Evolutionary conservation across 805 yeast species (phyloP).

Genomic region (Pichia pseudocactophila): DNA sequence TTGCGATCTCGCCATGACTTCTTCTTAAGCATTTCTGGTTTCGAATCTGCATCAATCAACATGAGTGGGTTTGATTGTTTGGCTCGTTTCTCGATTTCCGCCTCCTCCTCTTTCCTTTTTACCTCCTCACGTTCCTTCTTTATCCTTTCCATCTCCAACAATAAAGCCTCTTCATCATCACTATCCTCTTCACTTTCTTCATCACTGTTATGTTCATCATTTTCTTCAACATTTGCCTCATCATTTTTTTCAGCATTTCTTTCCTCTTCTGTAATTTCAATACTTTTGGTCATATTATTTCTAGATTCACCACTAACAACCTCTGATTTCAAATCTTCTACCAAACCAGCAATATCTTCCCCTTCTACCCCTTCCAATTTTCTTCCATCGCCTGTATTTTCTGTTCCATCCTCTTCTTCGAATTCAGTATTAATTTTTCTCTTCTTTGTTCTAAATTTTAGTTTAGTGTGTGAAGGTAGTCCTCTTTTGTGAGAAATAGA

Average conservation of each 20-base stretch:
- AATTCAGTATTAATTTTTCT: slow-evolving; percentile 16
- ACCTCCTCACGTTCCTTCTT: slow-evolving; percentile 28
- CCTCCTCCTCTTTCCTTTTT: slow-evolving; percentile 21
- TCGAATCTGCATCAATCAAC: not conserved
- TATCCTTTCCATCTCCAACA: slow-evolving; percentile 32
- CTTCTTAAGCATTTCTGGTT: not conserved
- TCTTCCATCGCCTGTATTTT: slow-evolving; percentile 26
- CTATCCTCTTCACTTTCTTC: slow-evolving; percentile 30
- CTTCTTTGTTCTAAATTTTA: slow-evolving; percentile 36
- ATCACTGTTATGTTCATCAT: slow-evolving; percentile 22
- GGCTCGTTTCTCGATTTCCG: slow-evolving; percentile 18
- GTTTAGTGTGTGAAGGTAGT: slow-evolving; percentile 30
- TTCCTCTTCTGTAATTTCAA: slow-evolving; percentile 37
- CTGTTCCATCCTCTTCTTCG: slow-evolving; percentile 37
- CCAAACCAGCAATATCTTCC: not conserved
- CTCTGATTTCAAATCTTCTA: not conserved
- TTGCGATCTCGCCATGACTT: slow-evolving; percentile 13
- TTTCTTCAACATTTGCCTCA: slow-evolving; percentile 20
- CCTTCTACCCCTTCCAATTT: not conserved
- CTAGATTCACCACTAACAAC: not conserved
- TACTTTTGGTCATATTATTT: slow-evolving; percentile 2
- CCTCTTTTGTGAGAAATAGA: slow-evolving; percentile 20
- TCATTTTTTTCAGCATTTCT: slow-evolving; percentile 32
- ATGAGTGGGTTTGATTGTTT: slow-evolving; percentile 22
- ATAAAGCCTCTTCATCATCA: slow-evolving; percentile 47